A percentile compares a stretch with the other conserved stretches of the same genome.
Conservation (phyloP, 1,139 yeast species). For the Yamadazyma dushanensis region DNA sequence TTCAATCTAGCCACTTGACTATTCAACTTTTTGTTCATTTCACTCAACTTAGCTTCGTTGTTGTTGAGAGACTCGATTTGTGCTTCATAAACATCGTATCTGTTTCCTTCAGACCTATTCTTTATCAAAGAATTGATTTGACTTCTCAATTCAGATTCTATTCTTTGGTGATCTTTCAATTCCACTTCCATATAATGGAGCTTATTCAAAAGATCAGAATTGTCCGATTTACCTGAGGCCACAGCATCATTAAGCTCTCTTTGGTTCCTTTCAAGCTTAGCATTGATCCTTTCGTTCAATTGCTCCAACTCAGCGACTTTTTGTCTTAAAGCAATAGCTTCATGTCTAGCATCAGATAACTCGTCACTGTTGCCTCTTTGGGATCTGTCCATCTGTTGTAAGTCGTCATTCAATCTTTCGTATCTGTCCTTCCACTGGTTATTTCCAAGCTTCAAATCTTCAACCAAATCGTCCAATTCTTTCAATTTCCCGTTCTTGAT, state of each 20-base stretch:
- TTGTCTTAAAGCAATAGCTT: background rate
- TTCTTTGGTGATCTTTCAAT: conserved; percentile 23
- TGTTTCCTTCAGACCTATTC: conserved; percentile 14
- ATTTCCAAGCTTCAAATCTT: conserved; percentile 10
- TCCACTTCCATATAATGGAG: conserved; percentile 19
- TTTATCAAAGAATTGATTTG: conserved; percentile 26
- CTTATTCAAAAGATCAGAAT: conserved; percentile 15
- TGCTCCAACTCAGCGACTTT: conserved; percentile 11
- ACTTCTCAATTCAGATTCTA: conserved; percentile 21
- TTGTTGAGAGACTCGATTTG: conserved; percentile 21
- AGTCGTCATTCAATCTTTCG: conserved; percentile 1
- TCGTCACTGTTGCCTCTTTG: background rate
- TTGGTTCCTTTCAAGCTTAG: conserved; percentile 10
- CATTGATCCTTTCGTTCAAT: conserved; percentile 2
- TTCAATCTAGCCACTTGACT: conserved; percentile 20
- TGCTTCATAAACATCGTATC: conserved; percentile 14
- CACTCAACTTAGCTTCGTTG: conserved; percentile 19
- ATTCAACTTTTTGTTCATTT: conserved; percentile 20
- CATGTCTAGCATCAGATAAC: conserved; percentile 1
- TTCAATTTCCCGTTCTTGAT: background rate
- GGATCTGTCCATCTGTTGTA: conserved; percentile 1
- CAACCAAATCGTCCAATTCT: conserved; percentile 7
- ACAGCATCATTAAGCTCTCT: conserved; percentile 11
- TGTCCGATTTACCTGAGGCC: conserved; percentile 7
- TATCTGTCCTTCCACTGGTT: conserved; percentile 4